These are phyloP conservation scores for Tillandsia fasciculata DNA, from an alignment of 176 grass and related monocot genomes.

Conservation along the genomic window DNA sequence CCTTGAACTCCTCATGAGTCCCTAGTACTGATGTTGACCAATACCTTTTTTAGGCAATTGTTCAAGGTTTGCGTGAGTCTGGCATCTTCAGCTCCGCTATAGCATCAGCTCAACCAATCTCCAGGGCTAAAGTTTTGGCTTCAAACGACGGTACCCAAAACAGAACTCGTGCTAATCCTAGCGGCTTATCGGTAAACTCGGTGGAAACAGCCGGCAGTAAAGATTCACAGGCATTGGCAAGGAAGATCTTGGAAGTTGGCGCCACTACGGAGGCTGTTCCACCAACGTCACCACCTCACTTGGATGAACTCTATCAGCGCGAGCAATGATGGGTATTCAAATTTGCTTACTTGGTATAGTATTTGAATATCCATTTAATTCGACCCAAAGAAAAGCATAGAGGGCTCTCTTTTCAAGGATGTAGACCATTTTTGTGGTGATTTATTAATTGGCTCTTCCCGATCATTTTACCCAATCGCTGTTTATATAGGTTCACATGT, in stretches of 20 bases:
- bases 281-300: slow-evolving; percentile 49
- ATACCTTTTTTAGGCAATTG: slow-evolving; percentile 46
- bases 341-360: background rate
- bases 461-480: slow-evolving; percentile 1
- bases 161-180: slow-evolving; percentile 10
- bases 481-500: background rate
- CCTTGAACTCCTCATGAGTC: background rate
- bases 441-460: slow-evolving; percentile 2
- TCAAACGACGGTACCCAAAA: slow-evolving; percentile 19
- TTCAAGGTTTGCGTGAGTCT: slow-evolving; percentile 72
- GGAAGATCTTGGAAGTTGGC: slow-evolving; percentile 45
- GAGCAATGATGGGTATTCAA: background rate
- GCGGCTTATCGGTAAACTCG: slow-evolving; percentile 5
- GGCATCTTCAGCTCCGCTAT: slow-evolving; percentile 78
- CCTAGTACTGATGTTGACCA: background rate
- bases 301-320: slow-evolving; percentile 12
- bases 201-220: background rate
- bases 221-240: slow-evolving; percentile 22
- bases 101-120: slow-evolving; percentile 35
- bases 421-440: background rate
- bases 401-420: background rate
- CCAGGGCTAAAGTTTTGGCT: slow-evolving; percentile 21
- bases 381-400: no score
- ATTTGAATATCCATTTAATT: background rate
- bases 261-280: slow-evolving; percentile 36